Percentiles rank a stretch among this genome's conserved stretches.
Conservation (phyloP, 305 asterid genomes). For the Solanum hybrid region DNA sequence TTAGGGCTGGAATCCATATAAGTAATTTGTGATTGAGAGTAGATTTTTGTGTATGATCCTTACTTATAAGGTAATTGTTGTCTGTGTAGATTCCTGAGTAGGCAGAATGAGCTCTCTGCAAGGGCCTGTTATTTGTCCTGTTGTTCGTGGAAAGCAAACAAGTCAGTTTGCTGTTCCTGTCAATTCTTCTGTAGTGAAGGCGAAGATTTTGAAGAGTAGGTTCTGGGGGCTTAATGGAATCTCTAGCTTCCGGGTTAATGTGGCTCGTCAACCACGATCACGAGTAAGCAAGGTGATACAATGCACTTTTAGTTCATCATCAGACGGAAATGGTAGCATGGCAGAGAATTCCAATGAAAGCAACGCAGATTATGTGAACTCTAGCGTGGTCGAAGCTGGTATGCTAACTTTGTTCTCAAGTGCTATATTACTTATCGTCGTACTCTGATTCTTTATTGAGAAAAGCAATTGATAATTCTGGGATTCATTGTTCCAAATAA, state of each 20-base stretch:
- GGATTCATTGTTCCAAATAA: neutral
- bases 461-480: neutral
- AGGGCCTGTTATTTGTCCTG: constrained; percentile 57
- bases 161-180: constrained; percentile 19
- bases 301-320: constrained; percentile 63
- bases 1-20: neutral
- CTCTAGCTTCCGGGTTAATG: constrained; percentile 7
- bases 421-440: neutral
- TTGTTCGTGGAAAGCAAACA: constrained; percentile 38
- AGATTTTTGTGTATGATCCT: neutral
- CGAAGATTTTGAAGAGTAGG: constrained; percentile 29
- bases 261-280: constrained; percentile 10
- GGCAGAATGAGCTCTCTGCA: constrained; percentile 48
- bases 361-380: constrained; percentile 58
- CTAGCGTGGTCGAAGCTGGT: constrained; percentile 86
- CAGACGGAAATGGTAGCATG: constrained; percentile 60
- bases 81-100: neutral
- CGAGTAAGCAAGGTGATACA: constrained; percentile 21
- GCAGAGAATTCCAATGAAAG: constrained; percentile 51
- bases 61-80: neutral
- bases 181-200: constrained; percentile 30
- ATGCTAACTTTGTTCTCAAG: constrained; percentile 2
- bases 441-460: neutral
- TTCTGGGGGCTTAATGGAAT: constrained; percentile 35
- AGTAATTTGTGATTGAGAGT: neutral